phyloP scores from a whole-genome alignment of 495 filamentous ascomycete species.

The Tuber borchii region DNA sequence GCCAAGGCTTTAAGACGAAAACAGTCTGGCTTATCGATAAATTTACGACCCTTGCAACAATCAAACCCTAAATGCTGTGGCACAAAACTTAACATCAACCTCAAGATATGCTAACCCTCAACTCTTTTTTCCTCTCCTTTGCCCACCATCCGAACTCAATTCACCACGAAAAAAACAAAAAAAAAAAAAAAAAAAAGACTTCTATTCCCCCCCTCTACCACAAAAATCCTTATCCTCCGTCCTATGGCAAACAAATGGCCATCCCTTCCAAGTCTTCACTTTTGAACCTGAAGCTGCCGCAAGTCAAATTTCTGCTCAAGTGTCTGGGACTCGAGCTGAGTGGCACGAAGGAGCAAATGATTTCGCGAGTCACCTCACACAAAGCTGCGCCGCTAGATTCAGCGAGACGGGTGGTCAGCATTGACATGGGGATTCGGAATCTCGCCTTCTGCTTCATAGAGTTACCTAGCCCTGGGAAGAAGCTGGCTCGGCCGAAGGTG shows the following conservation, averaged over 20 bases:
- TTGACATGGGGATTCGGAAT: constrained; percentile 84
- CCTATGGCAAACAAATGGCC: neutral
- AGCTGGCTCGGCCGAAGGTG: constrained; percentile 34
- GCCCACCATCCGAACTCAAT: neutral
- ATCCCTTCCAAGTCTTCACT: neutral
- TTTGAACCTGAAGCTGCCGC: neutral
- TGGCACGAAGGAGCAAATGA: constrained; percentile 6
- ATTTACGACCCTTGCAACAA: neutral
- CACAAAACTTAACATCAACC: neutral
- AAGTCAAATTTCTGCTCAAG: neutral
- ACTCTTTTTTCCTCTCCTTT: neutral
- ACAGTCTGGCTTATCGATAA: neutral
- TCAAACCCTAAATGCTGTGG: neutral
- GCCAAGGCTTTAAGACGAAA: neutral
- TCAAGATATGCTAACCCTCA: neutral
- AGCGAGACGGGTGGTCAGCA: constrained; percentile 58
- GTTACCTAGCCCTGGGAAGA: constrained; percentile 35
- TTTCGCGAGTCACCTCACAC: neutral
- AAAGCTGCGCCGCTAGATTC: neutral
- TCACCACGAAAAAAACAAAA: neutral
- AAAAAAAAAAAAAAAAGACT: neutral
- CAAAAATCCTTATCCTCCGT: neutral
- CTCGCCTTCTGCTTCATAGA: constrained; percentile 65
- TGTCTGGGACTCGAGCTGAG: neutral
- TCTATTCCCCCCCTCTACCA: neutral